Percentiles rank a stretch among this genome's conserved stretches.
Conservation (phyloP, 352 stramenopile species). For the Globisporangium takayamanum region DNA sequence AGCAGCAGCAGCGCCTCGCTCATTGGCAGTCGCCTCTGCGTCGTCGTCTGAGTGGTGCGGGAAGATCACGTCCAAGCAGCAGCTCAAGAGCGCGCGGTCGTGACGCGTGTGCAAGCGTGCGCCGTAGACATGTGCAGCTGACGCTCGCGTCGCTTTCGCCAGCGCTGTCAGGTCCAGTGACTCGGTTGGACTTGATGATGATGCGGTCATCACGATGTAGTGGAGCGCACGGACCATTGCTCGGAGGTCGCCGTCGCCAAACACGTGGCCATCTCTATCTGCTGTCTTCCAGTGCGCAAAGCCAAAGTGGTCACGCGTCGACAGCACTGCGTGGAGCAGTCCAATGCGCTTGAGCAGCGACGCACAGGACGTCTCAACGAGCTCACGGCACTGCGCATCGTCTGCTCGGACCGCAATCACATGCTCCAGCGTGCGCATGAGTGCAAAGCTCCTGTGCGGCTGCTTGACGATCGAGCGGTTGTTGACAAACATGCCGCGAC, state of each 20-base stretch:
- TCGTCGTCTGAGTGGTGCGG: background rate
- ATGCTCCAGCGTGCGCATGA: slow-evolving; percentile 21
- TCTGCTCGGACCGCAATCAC: slow-evolving; percentile 20
- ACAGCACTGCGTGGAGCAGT: slow-evolving; percentile 18
- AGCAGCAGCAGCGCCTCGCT: background rate
- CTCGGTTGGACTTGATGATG: background rate
- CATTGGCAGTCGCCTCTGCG: background rate
- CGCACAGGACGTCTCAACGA: slow-evolving; percentile 1
- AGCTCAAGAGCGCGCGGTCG: slow-evolving; percentile 22
- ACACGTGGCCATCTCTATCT: background rate
- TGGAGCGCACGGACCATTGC: slow-evolving; percentile 5
- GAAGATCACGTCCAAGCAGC: slow-evolving; percentile 20
- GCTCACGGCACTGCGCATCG: slow-evolving; percentile 10
- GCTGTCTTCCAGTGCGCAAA: slow-evolving; percentile 12
- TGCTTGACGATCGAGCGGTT: slow-evolving; percentile 9
- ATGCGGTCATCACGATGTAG: background rate
- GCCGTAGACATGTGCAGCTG: slow-evolving; percentile 26
- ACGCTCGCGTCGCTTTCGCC: slow-evolving; percentile 5
- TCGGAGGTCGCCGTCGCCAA: slow-evolving; percentile 11
- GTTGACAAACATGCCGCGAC: background rate
- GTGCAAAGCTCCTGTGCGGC: slow-evolving; percentile 10
- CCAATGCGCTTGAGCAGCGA: slow-evolving; percentile 20
- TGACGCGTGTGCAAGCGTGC: slow-evolving; percentile 14
- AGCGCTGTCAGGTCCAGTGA: background rate
- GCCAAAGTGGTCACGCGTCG: slow-evolving; percentile 10